Evolutionary conservation across 1,284 basidiomycete genomes (phyloP).

Genomic region (Cystobasidium slooffiae): DNA sequence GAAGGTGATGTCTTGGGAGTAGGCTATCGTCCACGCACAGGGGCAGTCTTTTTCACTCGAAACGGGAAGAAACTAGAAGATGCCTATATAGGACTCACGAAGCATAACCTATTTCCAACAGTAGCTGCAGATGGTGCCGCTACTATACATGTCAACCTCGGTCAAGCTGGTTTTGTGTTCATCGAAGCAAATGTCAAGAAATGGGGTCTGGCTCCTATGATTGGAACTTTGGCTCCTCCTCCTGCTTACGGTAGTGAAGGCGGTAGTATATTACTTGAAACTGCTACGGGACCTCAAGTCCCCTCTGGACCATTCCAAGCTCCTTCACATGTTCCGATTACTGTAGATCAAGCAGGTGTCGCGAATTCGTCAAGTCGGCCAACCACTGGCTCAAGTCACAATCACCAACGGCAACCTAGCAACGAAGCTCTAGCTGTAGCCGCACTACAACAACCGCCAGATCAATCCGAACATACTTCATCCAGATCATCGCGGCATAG

Average conservation of each 20-base stretch:
- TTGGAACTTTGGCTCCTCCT: constrained; percentile 90
- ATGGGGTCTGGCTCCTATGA: constrained; percentile 93
- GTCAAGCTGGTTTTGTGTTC: constrained; percentile 94
- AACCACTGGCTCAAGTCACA: constrained; percentile 17
- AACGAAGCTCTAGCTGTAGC: constrained; percentile 38
- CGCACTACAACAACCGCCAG: constrained; percentile 23
- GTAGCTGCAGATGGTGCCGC: constrained; percentile 92
- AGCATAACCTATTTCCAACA: constrained; percentile 91
- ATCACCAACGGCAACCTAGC: constrained; percentile 42
- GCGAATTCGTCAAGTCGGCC: constrained; percentile 47
- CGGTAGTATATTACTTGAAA: constrained; percentile 88
- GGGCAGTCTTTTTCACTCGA: constrained; percentile 95
- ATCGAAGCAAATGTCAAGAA: constrained; percentile 99
- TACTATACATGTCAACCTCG: constrained; percentile 91
- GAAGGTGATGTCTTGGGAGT: constrained; percentile 94
- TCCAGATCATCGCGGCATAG: constrained; percentile 29
- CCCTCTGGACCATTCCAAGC: constrained; percentile 24
- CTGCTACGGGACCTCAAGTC: constrained; percentile 60
- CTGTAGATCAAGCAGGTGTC: constrained; percentile 20
- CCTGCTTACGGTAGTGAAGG: constrained; percentile 93
- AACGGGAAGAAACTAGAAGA: constrained; percentile 95
- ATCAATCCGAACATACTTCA: constrained; percentile 23
- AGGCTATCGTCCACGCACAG: constrained; percentile 88
- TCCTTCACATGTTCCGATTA: not conserved
- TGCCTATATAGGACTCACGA: constrained; percentile 82